Base-by-base conservation (phyloP, 352 stramenopile genomes). In the Phytophthora constricta region DNA sequence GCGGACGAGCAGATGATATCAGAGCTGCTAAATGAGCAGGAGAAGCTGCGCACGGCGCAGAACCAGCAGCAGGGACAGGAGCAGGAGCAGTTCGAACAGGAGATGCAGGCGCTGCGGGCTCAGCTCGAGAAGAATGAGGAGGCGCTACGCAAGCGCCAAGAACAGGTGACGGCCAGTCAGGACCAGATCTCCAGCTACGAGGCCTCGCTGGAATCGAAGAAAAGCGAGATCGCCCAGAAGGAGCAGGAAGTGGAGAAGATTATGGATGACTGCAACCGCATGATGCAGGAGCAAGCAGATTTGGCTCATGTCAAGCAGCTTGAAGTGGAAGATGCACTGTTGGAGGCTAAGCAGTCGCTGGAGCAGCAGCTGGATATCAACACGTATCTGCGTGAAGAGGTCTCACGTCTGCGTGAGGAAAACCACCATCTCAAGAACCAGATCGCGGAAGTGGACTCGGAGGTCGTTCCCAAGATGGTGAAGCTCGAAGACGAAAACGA, bases 311-410 rank as follows among this genome's bases (percentile, higher is more conserved):
- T 89, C 13, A 93, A 94, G 78, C 87, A 93, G 59, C 54, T 96
- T 9, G 86, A 96, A 73, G 81, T 96, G 20, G 86, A 96, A 66
- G 86, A 96, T 50, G 87, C 85, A 4, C 65, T 96, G 10, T 54
- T 94, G 56, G 86, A 96, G 28, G 87, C 87, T 46, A 96, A 96
- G 74, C 91, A 81, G 31, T 92, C 87, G 52, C 72, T 96, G 17
- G 87, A 96, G 70, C 84, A 93, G 69, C 87, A 96, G 62, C 63
- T 96, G 8, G 80, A 91, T 34, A 93, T 93, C 62, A 96, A 94
- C 64, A 90, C 84, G 62, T 93, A 93, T 65, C 60, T 96, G 46
- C 81, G 85, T 25, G 80, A 92, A 47, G 87, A 96, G 69, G 82
- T 96, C 2, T 78, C 76, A 17, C 87, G 87, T 37, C 64, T 93